A percentile compares a stretch with the other conserved stretches of the same genome.
phyloP scores from a whole-genome alignment of 1,139 yeast genomes.

The Lodderomyces jiufengensis region DNA sequence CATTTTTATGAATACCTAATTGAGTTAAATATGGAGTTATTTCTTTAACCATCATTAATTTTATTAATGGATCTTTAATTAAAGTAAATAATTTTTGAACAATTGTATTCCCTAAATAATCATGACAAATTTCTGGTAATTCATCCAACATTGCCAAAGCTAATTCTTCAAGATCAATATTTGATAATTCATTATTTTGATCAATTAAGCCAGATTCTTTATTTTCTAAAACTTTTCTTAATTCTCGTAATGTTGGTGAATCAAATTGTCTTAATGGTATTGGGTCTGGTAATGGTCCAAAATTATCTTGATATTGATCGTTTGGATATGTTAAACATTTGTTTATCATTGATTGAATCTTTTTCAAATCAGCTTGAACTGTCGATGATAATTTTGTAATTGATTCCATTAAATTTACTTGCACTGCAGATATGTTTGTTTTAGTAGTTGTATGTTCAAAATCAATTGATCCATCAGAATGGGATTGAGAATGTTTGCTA shows the following conservation, averaged over 20 bases:
- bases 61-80: slow-evolving; percentile 60
- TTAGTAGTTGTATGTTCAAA: slow-evolving; percentile 11
- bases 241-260: slow-evolving; percentile 72
- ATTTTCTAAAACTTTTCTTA: slow-evolving; percentile 53
- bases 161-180: slow-evolving; percentile 71
- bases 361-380: slow-evolving; percentile 24
- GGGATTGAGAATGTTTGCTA: neutral
- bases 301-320: slow-evolving; percentile 40
- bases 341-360: slow-evolving; percentile 30
- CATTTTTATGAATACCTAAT: slow-evolving; percentile 94
- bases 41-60: slow-evolving; percentile 76
- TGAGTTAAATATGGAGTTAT: slow-evolving; percentile 82
- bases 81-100: slow-evolving; percentile 84
- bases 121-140: slow-evolving; percentile 86
- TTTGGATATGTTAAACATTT: slow-evolving; percentile 31
- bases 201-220: slow-evolving; percentile 23
- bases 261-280: slow-evolving; percentile 68
- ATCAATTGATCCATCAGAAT: slow-evolving; percentile 11
- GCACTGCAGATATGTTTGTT: slow-evolving; percentile 25
- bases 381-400: slow-evolving; percentile 19
- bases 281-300: slow-evolving; percentile 72
- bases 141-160: slow-evolving; percentile 85
- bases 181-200: slow-evolving; percentile 20
- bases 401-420: slow-evolving; percentile 21
- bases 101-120: slow-evolving; percentile 92